phyloP scores from a whole-genome alignment of 2,329 filamentous ascomycete species.

The Ophiognomonia clavigignenti-juglandacearum region DNA sequence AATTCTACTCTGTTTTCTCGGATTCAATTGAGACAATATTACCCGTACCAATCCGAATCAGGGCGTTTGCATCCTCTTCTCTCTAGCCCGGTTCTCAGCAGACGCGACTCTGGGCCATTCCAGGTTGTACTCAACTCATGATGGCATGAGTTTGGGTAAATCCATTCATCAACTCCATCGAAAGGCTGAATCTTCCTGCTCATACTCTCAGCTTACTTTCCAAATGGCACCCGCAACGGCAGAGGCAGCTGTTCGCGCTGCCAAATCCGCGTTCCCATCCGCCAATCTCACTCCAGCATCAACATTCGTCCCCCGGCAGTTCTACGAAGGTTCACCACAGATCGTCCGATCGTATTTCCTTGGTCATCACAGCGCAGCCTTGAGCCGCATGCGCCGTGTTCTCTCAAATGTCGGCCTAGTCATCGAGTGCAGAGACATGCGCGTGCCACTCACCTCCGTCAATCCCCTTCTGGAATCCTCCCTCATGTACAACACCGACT shows the following conservation, averaged over 20 bases:
- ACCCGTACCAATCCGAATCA: too few species aligned
- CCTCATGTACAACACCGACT: constrained; percentile 50
- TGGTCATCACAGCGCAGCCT: constrained; percentile 81
- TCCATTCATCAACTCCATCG: too few species aligned
- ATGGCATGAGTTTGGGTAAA: too few species aligned
- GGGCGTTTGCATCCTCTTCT: too few species aligned
- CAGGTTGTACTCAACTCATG: too few species aligned
- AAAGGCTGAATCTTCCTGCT: too few species aligned
- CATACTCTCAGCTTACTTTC: too few species aligned
- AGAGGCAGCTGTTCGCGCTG: constrained; percentile 11
- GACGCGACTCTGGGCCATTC: too few species aligned
- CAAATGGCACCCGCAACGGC: constrained; percentile 5
- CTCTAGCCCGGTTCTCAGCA: too few species aligned
- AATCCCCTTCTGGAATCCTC: constrained; percentile 85
- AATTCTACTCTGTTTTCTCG: too few species aligned
- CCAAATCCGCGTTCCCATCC: constrained; percentile 12
- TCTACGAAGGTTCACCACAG: constrained; percentile 66
- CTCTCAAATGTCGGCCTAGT: constrained; percentile 80
- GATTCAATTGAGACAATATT: not conserved
- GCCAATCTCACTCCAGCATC: constrained; percentile 15
- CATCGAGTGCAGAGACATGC: constrained; percentile 91
- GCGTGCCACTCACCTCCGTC: constrained; percentile 80
- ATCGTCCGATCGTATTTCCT: constrained; percentile 90
- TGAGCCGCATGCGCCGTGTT: constrained; percentile 75
- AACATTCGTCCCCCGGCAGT: constrained; percentile 67